Evolutionary conservation across 2,329 filamentous ascomycete genomes (phyloP).

Genomic region (Pseudonectria buxi): DNA sequence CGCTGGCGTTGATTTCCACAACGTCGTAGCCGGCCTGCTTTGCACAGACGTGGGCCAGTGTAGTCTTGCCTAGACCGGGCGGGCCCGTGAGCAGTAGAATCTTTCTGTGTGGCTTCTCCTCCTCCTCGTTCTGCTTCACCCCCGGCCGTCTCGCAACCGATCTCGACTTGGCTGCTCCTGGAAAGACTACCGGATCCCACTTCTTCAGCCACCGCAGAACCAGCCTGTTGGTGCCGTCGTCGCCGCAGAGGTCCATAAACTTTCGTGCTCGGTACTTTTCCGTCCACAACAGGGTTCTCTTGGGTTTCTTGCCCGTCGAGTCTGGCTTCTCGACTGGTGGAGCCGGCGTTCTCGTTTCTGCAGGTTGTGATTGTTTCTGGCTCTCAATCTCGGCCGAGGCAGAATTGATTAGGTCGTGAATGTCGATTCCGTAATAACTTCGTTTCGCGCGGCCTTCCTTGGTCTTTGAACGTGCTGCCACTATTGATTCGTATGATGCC

Average conservation of each 20-base stretch:
- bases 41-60: constrained; percentile 90
- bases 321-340: constrained; percentile 35
- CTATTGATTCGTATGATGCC: constrained; percentile 58
- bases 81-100: constrained; percentile 86
- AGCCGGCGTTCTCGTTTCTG: constrained; percentile 28
- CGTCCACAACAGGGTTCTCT: constrained; percentile 71
- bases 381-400: constrained; percentile 54
- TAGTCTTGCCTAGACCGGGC: constrained; percentile 92
- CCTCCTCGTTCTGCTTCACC: constrained; percentile 41
- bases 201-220: constrained; percentile 90
- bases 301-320: constrained; percentile 31
- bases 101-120: constrained; percentile 76
- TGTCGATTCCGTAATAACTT: constrained; percentile 88
- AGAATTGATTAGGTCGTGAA: constrained; percentile 73
- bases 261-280: constrained; percentile 92
- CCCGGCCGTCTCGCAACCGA: constrained; percentile 37
- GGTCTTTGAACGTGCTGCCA: constrained; percentile 59
- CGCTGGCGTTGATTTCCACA: constrained; percentile 95
- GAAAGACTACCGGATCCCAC: constrained; percentile 92
- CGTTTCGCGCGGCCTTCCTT: constrained; percentile 62
- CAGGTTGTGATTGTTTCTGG: constrained; percentile 18
- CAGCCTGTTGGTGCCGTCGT: constrained; percentile 85
- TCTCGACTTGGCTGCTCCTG: constrained; percentile 59
- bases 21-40: constrained; percentile 93
- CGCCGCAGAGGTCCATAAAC: constrained; percentile 89